phyloP scores from a whole-genome alignment of 225 moss, liverwort and hornwort genomes.

The Bryum argenteum region DNA sequence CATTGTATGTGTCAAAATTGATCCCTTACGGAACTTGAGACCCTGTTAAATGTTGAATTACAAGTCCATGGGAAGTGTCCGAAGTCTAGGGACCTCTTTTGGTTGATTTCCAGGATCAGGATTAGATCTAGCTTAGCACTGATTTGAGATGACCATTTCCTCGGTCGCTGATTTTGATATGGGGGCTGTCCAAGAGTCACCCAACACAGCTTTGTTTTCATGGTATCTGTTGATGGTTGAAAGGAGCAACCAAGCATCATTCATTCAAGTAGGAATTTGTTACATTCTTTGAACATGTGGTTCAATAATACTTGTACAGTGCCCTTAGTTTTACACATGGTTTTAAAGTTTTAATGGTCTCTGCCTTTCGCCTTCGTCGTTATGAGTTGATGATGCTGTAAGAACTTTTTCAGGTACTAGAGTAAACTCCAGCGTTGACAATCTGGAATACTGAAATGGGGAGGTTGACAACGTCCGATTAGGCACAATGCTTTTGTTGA shows the following conservation, averaged over 20 bases:
- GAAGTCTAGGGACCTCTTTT: slow-evolving; percentile 38
- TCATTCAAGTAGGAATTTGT: slow-evolving; percentile 62
- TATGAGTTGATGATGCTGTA: background rate
- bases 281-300: slow-evolving; percentile 60
- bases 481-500: background rate
- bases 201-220: slow-evolving; percentile 43
- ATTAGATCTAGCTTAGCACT: slow-evolving; percentile 54
- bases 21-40: slow-evolving; percentile 38
- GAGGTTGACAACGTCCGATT: background rate
- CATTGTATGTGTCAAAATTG: slow-evolving; percentile 48
- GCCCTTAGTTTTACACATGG: slow-evolving; percentile 22
- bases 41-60: slow-evolving; percentile 49
- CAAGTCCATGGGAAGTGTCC: slow-evolving; percentile 38
- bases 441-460: background rate
- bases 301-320: slow-evolving; percentile 60
- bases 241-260: slow-evolving; percentile 55
- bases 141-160: slow-evolving; percentile 51
- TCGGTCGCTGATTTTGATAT: slow-evolving; percentile 58
- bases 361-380: background rate
- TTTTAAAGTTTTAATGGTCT: background rate
- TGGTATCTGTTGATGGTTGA: slow-evolving; percentile 46
- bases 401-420: background rate
- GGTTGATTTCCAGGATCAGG: slow-evolving; percentile 51
- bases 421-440: background rate
- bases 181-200: slow-evolving; percentile 46